A percentile compares a stretch with the other conserved stretches of the same genome.
Conservation (phyloP, 2,329 filamentous ascomycete genomes). For the Sarocladium oryzae region DNA sequence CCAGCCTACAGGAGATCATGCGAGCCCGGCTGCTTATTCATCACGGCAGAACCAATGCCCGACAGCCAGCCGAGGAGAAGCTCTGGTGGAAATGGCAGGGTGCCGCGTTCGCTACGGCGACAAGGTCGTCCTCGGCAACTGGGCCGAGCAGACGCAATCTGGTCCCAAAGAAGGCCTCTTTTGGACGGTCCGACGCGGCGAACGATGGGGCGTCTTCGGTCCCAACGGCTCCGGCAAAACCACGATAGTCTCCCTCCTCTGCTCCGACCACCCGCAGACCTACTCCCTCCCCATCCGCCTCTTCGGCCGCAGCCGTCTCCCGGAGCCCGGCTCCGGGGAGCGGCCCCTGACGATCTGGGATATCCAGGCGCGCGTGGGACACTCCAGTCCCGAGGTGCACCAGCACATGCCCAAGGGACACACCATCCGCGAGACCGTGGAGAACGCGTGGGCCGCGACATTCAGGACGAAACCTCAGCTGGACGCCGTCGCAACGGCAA, state of each 20-base stretch:
- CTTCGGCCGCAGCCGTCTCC: constrained; percentile 76
- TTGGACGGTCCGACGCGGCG: constrained; percentile 77
- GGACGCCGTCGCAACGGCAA: constrained; percentile 44
- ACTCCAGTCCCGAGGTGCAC: constrained; percentile 91
- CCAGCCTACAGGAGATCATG: constrained; percentile 15
- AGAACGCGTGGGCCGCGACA: constrained; percentile 87
- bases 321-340: constrained; percentile 57
- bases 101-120: constrained; percentile 75
- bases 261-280: constrained; percentile 90
- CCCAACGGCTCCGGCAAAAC: constrained; percentile 96
- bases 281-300: constrained; percentile 83
- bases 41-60: constrained; percentile 5
- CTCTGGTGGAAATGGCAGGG: constrained; percentile 80
- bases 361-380: constrained; percentile 81
- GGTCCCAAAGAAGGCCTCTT: constrained; percentile 57
- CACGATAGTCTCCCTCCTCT: constrained; percentile 84
- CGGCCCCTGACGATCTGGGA: constrained; percentile 86
- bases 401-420: constrained; percentile 80
- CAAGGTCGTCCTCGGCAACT: constrained; percentile 74
- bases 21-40: not conserved
- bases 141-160: constrained; percentile 53
- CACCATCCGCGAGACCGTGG: constrained; percentile 66
- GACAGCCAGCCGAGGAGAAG: constrained; percentile 43
- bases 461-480: constrained; percentile 67
- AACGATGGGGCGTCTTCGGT: constrained; percentile 89